These are phyloP conservation scores for Diplodia seriata DNA, from an alignment of 2,329 filamentous ascomycete species.

Conservation along the genomic window DNA sequence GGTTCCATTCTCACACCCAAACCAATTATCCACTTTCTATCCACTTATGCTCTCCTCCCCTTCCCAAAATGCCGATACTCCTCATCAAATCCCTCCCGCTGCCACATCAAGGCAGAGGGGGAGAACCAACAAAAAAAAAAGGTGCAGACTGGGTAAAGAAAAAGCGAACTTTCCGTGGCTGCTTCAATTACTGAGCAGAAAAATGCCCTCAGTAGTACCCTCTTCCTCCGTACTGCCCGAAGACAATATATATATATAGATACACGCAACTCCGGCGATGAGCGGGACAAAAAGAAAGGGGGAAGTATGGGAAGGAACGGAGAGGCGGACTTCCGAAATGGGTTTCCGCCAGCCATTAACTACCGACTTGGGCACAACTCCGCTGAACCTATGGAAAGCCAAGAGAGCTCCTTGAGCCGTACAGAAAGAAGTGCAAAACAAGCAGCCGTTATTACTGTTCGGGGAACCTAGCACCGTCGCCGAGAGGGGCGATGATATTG, in stretches of 20 bases:
- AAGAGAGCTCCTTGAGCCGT: neutral
- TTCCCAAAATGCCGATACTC: neutral
- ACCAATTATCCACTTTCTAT: slow-evolving; percentile 28
- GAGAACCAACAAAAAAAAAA: neutral
- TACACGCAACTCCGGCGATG: neutral
- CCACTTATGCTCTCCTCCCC: neutral
- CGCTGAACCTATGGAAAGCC: neutral
- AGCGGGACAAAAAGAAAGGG: neutral
- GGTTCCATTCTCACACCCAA: slow-evolving; percentile 10
- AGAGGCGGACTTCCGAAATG: neutral
- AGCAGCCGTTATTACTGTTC: neutral
- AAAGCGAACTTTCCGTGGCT: neutral
- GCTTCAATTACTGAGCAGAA: neutral
- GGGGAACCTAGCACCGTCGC: neutral
- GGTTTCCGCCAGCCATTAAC: neutral
- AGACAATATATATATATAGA: slow-evolving; percentile 2
- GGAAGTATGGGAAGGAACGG: neutral
- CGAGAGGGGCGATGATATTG: neutral
- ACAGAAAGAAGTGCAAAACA: neutral
- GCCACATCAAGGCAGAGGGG: neutral
- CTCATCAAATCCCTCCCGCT: neutral
- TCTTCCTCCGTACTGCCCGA: neutral
- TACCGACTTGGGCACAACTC: neutral
- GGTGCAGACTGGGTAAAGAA: neutral
- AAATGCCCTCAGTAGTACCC: neutral